Conservation (phyloP, 1,139 yeast species). For the Lodderomyces beijingensis region DNA sequence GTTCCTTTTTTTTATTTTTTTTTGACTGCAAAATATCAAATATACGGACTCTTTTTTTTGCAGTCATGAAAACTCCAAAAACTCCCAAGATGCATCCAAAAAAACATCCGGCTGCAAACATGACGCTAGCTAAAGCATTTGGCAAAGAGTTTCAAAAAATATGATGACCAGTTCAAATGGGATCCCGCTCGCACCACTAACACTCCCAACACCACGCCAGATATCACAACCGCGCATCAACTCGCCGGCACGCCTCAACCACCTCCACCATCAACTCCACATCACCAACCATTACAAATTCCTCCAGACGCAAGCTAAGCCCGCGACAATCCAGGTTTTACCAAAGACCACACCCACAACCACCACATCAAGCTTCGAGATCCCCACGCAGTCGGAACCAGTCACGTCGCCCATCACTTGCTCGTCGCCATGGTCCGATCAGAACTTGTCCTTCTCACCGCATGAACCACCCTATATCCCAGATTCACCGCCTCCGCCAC, state of each 20-base stretch:
- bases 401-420: slow-evolving; percentile 1
- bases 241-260: not conserved
- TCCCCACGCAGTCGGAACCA: slow-evolving; percentile 4
- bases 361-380: slow-evolving; percentile 6
- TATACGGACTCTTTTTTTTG: too few species aligned
- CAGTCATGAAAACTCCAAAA: too few species aligned
- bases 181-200: not conserved
- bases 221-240: too few species aligned
- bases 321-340: slow-evolving; percentile 5
- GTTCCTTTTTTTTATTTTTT: not conserved
- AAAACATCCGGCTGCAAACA: not conserved
- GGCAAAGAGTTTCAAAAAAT: not conserved
- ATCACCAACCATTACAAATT: slow-evolving; percentile 4
- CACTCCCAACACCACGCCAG: not conserved
- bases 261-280: slow-evolving; percentile 2
- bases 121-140: not conserved
- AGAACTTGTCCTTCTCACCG: too few species aligned
- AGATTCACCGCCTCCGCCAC: slow-evolving; percentile 2
- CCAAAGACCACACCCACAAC: too few species aligned
- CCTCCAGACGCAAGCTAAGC: slow-evolving; percentile 1
- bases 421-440: too few species aligned
- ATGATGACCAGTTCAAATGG: too few species aligned
- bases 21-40: not conserved
- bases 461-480: not conserved
- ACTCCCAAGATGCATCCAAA: too few species aligned